These are phyloP conservation scores for Basidiobolus meristosporus DNA, from an alignment of 371 early-diverging fungal genomes.

Conservation along the genomic window DNA sequence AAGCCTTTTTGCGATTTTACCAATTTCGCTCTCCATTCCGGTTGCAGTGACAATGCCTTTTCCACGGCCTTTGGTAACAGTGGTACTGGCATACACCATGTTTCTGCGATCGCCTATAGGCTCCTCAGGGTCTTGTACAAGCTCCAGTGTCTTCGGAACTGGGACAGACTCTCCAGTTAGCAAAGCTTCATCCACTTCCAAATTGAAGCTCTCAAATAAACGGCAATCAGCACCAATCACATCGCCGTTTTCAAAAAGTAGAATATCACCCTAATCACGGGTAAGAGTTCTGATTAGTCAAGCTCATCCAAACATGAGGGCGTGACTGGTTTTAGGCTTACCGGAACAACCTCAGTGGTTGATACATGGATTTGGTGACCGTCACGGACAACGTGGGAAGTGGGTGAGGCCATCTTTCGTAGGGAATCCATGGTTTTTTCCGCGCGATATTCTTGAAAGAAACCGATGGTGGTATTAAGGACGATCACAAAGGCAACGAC, in stretches of 20 bases:
- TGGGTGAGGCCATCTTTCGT: conserved; percentile 55
- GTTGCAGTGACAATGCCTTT: conserved; percentile 39
- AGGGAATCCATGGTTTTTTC: conserved; percentile 79
- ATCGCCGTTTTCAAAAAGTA: conserved; percentile 72
- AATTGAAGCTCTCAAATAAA: conserved; percentile 55
- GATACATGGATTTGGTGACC: conserved; percentile 37
- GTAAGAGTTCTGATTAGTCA: too few relatives aligned
- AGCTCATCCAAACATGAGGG: too few relatives aligned
- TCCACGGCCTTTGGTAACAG: conserved; percentile 39
- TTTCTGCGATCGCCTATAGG: conserved; percentile 39
- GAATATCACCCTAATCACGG: conserved; percentile 82
- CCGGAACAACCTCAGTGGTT: conserved; percentile 54
- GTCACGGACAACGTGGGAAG: conserved; percentile 57
- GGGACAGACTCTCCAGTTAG: conserved; percentile 74
- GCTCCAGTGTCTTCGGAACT: conserved; percentile 28
- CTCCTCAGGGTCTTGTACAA: conserved; percentile 13
- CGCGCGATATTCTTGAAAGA: conserved; percentile 74
- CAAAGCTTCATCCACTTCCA: conserved; percentile 70
- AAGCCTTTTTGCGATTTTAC: conserved; percentile 73
- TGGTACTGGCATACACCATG: conserved; percentile 31
- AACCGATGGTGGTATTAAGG: conserved; percentile 63
- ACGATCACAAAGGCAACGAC: conserved; percentile 50
- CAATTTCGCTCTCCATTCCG: conserved; percentile 82
- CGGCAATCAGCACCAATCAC: conserved; percentile 75
- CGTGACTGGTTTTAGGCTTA: too few relatives aligned